A percentile compares a stretch with the other conserved stretches of the same genome.
These are phyloP conservation scores for Lachancea lanzarotensis DNA, from an alignment of 805 yeast genomes.

Conservation along the genomic window DNA sequence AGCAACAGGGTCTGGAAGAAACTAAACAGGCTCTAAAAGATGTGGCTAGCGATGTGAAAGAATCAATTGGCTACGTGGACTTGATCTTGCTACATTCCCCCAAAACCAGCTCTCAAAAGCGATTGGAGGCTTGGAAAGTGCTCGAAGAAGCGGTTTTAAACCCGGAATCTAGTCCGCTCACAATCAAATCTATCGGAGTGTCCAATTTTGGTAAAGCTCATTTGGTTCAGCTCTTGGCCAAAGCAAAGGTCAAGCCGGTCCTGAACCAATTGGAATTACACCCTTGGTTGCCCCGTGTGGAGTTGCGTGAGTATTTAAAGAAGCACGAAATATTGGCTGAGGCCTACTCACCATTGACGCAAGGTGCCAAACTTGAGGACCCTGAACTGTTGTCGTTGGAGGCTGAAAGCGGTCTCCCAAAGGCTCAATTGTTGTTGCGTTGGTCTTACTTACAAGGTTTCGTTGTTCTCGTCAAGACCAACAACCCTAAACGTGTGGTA, in stretches of 20 bases:
- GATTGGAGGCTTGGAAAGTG: conserved; percentile 63
- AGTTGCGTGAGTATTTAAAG: conserved; percentile 54
- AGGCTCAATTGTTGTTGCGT: conserved; percentile 58
- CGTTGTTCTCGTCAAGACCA: conserved; percentile 64
- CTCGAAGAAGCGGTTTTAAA: conserved; percentile 62
- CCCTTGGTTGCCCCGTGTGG: conserved; percentile 70
- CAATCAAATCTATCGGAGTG: conserved; percentile 64
- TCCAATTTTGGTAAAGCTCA: conserved; percentile 63
- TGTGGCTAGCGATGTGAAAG: conserved; percentile 47
- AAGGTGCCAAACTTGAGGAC: conserved; percentile 52
- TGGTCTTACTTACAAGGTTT: conserved; percentile 72
- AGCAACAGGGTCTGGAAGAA: conserved; percentile 49
- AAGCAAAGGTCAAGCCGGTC: conserved; percentile 51
- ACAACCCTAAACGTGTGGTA: conserved; percentile 43
- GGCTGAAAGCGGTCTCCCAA: conserved; percentile 28
- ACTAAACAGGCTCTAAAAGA: conserved; percentile 54
- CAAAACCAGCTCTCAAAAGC: conserved; percentile 36
- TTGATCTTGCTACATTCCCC: conserved; percentile 65
- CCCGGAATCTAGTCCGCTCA: conserved; percentile 30
- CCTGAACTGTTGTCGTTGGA: conserved; percentile 46
- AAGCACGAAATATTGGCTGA: conserved; percentile 52
- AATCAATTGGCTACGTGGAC: conserved; percentile 55
- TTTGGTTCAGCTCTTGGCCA: conserved; percentile 52
- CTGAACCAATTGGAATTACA: conserved; percentile 79
- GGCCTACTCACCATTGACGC: conserved; percentile 75